A percentile compares a stretch with the other conserved stretches of the same genome.
These are phyloP conservation scores for Xylariaceae sp. DNA, from an alignment of 2,329 filamentous ascomycete genomes.

Conservation along the genomic window DNA sequence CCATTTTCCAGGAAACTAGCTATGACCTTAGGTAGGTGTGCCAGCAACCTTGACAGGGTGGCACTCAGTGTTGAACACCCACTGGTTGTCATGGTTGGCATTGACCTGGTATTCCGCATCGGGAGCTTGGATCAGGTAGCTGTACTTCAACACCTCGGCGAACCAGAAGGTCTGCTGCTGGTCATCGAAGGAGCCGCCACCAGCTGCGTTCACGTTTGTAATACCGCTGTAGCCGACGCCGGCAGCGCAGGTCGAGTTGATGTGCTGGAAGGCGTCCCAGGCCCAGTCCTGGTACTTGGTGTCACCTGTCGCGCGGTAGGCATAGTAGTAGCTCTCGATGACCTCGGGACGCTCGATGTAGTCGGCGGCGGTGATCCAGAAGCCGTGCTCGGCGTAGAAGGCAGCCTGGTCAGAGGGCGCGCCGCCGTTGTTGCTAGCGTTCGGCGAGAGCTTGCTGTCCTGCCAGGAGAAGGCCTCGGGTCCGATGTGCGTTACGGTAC, in stretches of 20 bases:
- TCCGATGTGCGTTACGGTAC: conserved; percentile 68
- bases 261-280: conserved; percentile 70
- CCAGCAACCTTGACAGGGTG: conserved; percentile 30
- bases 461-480: conserved; percentile 69
- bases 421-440: conserved; percentile 37
- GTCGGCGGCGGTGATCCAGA: conserved; percentile 58
- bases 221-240: conserved; percentile 66
- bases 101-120: conserved; percentile 54
- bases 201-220: conserved; percentile 57
- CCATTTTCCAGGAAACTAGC: no score
- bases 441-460: conserved; percentile 34
- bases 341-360: conserved; percentile 79
- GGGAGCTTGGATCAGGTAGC: conserved; percentile 65
- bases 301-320: conserved; percentile 74
- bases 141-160: conserved; percentile 83
- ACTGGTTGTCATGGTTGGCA: conserved; percentile 42
- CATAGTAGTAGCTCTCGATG: conserved; percentile 82
- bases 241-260: conserved; percentile 60
- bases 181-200: conserved; percentile 60
- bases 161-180: conserved; percentile 87
- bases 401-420: conserved; percentile 43
- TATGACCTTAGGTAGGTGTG: conserved; percentile 20
- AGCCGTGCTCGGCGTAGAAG: conserved; percentile 67
- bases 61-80: conserved; percentile 49
- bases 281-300: conserved; percentile 77